Conservation (phyloP, 805 yeast species). For the Yarrowia deformans region DNA sequence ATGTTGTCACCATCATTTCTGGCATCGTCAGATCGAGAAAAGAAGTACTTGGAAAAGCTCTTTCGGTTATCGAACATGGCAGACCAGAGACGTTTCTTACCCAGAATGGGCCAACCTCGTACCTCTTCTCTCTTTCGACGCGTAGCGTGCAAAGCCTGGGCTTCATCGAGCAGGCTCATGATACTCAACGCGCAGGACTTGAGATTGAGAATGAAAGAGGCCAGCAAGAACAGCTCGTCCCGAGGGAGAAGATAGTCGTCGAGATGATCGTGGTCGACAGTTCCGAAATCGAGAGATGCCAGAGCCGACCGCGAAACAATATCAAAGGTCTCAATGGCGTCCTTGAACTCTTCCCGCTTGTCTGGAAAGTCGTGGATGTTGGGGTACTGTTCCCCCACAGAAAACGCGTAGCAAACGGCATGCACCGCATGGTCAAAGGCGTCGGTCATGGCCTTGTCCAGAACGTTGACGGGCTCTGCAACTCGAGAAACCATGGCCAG, state of each 20-base stretch:
- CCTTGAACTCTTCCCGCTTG: slow-evolving; percentile 27
- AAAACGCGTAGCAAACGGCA: slow-evolving; percentile 4
- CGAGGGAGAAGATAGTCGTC: slow-evolving; percentile 54
- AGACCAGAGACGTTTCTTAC: slow-evolving; percentile 53
- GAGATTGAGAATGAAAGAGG: slow-evolving; percentile 59
- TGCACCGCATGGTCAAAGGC: slow-evolving; percentile 7
- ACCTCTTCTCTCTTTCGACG: slow-evolving; percentile 6
- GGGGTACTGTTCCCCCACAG: not conserved
- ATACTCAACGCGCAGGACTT: slow-evolving; percentile 21
- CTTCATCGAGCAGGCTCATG: slow-evolving; percentile 14
- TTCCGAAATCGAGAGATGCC: slow-evolving; percentile 20
- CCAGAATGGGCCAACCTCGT: slow-evolving; percentile 5
- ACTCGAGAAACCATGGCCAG: slow-evolving; percentile 53
- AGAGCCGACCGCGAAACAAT: slow-evolving; percentile 16
- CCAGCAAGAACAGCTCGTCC: slow-evolving; percentile 59
- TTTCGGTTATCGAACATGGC: slow-evolving; percentile 51
- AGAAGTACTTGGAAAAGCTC: slow-evolving; percentile 52
- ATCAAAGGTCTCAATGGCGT: slow-evolving; percentile 27
- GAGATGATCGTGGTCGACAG: slow-evolving; percentile 8
- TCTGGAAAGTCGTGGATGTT: slow-evolving; percentile 1
- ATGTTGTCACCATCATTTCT: slow-evolving; percentile 31
- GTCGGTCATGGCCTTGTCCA: slow-evolving; percentile 20
- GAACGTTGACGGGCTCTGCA: slow-evolving; percentile 10
- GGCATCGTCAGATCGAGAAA: slow-evolving; percentile 38
- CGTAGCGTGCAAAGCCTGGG: slow-evolving; percentile 3